Evolutionary conservation across 108 stramenopile species (phyloP), one percentile per base, ranked within the genome.

Genomic region (Skeletonema costatum): DNA sequence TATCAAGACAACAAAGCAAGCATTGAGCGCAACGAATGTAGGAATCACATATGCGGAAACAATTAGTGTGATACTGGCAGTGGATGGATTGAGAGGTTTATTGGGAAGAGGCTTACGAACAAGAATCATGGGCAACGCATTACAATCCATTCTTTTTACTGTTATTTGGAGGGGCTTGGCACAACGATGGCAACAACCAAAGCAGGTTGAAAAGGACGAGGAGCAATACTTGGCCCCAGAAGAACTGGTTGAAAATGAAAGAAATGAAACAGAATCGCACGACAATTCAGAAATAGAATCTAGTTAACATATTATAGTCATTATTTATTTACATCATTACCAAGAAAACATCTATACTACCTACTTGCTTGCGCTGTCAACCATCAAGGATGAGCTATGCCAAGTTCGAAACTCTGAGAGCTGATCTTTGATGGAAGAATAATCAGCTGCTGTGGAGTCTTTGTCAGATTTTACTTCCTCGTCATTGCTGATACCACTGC

Each of bases 1-100:
- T 8, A 82, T 97, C 60, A 97, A 97, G 71, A 94, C 93, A 35
- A 91, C 90, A 14, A 96, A 96, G 70, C 95, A 96, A 81, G 68
- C 88, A 10, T 79, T 93, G 46, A 89, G 82, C 1, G 74, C 95
- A 1, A 89, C 89, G 38, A 68, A 64, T 21, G 65, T 85, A 32
- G 66, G 76, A 12, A 71, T 88, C 12, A 74, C 81, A 11, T 96
- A 96, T 71, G 64, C 58, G 4, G 93, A 93, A 66, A 87, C 87
- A 5, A 85, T 96, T 10, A 65, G 76, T 2, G 86, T 93, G 74
- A 89, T 96, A 53, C 39, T 96, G 53, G 93, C 93, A 4, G 89
- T 80, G 8, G 95, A 94, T 76, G 95, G 95, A 5, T 94, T 92
- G 93, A 86, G 56, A 66, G 95, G 95, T 17, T 73, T 96, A 13